Evolutionary conservation across 352 stramenopile genomes (phyloP), one percentile per base, ranked within the genome.

Genomic region (Pythium oligandrum): DNA sequence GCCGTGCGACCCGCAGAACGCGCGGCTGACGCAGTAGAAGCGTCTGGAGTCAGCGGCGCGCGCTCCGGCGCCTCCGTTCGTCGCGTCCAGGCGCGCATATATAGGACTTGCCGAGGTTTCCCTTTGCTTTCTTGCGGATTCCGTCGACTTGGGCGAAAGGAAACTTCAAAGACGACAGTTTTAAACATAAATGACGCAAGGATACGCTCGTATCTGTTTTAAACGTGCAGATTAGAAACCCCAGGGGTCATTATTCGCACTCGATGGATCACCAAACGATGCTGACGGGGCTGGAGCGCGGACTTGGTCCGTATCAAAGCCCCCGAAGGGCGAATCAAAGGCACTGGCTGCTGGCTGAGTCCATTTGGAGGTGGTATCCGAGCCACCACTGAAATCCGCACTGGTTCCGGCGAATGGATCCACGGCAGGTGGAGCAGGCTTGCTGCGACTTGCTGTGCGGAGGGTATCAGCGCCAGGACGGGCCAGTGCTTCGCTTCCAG

Each of bases 361-460:
- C 48, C 48, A 58, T 33, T 61, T 57, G 40, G 31, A 42, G 12
- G n/a, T 30, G 12, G 39, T 34, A 11, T 48, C 43, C 9, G 43
- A 1, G 40, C 7, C 38, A 48, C 4, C 35, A 17, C 40, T 34
- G 39, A 31, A 31, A 48, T 48, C 43, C 43, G 17, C 9, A 48
- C 43, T 48, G 43, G 9, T 30, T 11, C 43, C 43, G 43, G 53
- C 53, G 37, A 67, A 67, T 9, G 60, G 60, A 44, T 67, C 60
- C 43, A 48, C 43, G 43, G 43, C 17, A 26, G 17, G 17, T 26
- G 17, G 17, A 26, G 17, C 17, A 26, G 17, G 17, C 17, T 26
- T 26, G 17, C 42, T 55, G 32, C 40, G 55, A 48, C 42, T 38
- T 12, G 45, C 26, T 1, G 53, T 40, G n/a, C 49, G 45, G 10